These are phyloP conservation scores for Sonneratia caseolaris DNA, from an alignment of 345 rosid genomes.

Conservation along the genomic window DNA sequence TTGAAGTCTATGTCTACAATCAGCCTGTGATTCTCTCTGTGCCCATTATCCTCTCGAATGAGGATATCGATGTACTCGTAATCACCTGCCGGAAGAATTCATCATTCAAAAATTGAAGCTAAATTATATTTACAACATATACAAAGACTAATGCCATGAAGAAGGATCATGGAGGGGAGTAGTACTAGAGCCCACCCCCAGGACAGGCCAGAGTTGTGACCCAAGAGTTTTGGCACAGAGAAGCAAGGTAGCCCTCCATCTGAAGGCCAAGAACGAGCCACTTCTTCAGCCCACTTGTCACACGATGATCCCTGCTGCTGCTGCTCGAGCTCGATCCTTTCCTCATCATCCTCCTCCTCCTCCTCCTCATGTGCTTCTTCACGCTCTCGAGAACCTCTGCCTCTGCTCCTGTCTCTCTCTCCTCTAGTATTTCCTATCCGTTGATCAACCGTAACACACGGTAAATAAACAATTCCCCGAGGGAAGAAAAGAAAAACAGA, in stretches of 20 bases:
- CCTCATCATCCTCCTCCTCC: slow-evolving; percentile 13
- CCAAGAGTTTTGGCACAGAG: slow-evolving; percentile 40
- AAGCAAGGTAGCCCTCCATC: slow-evolving; percentile 39
- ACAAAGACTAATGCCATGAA: too few species aligned
- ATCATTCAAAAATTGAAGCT: background rate
- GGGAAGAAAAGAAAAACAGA: too few species aligned
- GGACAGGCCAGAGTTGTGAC: slow-evolving; percentile 35
- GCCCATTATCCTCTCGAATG: slow-evolving; percentile 1
- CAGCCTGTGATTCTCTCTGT: slow-evolving; percentile 14
- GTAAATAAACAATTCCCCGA: background rate
- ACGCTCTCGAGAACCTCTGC: slow-evolving; percentile 20
- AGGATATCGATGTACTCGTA: slow-evolving; percentile 37
- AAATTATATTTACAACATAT: too few species aligned
- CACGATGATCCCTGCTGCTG: too few species aligned
- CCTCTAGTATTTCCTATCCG: slow-evolving; percentile 29
- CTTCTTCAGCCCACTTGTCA: slow-evolving; percentile 15
- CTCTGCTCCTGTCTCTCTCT: slow-evolving; percentile 24
- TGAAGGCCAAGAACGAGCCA: slow-evolving; percentile 32
- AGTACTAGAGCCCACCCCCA: slow-evolving; percentile 19
- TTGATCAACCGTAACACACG: background rate
- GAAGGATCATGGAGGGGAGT: too few species aligned
- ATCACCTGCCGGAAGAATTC: slow-evolving; percentile 31
- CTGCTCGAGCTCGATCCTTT: background rate
- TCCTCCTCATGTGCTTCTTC: slow-evolving; percentile 25
- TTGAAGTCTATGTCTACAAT: slow-evolving; percentile 48